A percentile compares a stretch with the other conserved stretches of the same genome.
phyloP scores from a whole-genome alignment of 257 asterid genomes.

The Rehmannia glutinosa region DNA sequence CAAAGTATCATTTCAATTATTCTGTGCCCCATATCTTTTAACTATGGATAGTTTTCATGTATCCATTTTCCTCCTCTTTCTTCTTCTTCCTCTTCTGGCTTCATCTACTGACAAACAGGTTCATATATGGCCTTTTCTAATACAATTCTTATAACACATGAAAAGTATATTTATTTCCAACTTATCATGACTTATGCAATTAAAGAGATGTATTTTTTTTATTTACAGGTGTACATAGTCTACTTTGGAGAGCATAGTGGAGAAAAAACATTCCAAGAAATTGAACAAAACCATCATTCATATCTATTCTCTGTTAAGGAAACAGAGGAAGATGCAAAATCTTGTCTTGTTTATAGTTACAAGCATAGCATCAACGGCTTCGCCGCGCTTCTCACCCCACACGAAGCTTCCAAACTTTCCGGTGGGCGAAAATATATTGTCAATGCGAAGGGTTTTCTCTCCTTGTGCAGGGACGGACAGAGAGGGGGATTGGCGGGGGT shows the following conservation, averaged over 20 bases:
- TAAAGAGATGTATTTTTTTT: neutral
- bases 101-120: slow-evolving; percentile 57
- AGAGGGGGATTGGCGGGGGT: too few species aligned
- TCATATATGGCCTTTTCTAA: neutral
- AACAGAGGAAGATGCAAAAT: slow-evolving; percentile 61
- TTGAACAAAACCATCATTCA: slow-evolving; percentile 59
- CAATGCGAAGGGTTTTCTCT: too few species aligned
- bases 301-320: slow-evolving; percentile 63
- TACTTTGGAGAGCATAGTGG: slow-evolving; percentile 73
- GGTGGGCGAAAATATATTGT: slow-evolving; percentile 27
- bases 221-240: slow-evolving; percentile 62
- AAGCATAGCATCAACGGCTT: slow-evolving; percentile 89
- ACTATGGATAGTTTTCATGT: slow-evolving; percentile 30
- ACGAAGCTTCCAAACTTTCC: slow-evolving; percentile 61
- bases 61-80: slow-evolving; percentile 31
- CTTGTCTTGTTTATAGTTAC: slow-evolving; percentile 86
- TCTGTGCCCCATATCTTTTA: slow-evolving; percentile 16
- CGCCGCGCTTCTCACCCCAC: slow-evolving; percentile 66
- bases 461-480: too few species aligned
- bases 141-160: neutral
- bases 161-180: too few species aligned
- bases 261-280: slow-evolving; percentile 47
- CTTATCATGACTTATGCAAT: too few species aligned
- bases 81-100: slow-evolving; percentile 46
- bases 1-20: slow-evolving; percentile 19